Evolutionary conservation across 176 grass and related monocot species (phyloP).

Genomic region (Cenchrus purpureus): DNA sequence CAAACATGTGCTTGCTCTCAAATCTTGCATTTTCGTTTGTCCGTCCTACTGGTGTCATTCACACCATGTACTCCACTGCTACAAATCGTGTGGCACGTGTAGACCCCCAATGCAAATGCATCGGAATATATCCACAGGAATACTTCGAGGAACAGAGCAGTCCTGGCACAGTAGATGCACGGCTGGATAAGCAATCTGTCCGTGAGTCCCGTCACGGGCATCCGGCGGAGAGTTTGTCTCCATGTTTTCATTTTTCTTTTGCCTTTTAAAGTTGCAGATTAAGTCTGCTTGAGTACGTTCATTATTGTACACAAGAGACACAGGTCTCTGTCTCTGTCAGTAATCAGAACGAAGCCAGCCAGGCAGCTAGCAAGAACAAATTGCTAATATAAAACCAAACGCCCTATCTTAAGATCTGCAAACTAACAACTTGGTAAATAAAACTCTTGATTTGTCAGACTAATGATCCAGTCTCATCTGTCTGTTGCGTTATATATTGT

Average conservation of each 20-base stretch:
- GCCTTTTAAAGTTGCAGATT: too few relatives aligned
- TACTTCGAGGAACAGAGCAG: too few relatives aligned
- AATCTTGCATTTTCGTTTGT: slow-evolving; percentile 3
- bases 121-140: too few relatives aligned
- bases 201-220: too few relatives aligned
- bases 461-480: neutral
- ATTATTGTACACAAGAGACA: too few relatives aligned
- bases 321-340: too few relatives aligned
- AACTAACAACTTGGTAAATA: neutral
- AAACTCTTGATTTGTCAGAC: neutral
- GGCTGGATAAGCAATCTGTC: too few relatives aligned
- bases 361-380: too few relatives aligned
- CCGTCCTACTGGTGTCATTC: neutral
- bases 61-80: neutral
- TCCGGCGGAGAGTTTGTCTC: neutral
- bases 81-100: slow-evolving; percentile 31
- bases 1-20: neutral
- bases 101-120: neutral
- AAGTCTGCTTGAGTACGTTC: too few relatives aligned
- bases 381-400: neutral
- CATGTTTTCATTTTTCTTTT: too few relatives aligned
- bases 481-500: neutral
- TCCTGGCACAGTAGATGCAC: too few relatives aligned
- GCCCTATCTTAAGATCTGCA: slow-evolving; percentile 8
- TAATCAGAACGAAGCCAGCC: too few relatives aligned